These are phyloP conservation scores for Cephalotrichum gorgonifer DNA, from an alignment of 2,329 filamentous ascomycete genomes.

Conservation along the genomic window DNA sequence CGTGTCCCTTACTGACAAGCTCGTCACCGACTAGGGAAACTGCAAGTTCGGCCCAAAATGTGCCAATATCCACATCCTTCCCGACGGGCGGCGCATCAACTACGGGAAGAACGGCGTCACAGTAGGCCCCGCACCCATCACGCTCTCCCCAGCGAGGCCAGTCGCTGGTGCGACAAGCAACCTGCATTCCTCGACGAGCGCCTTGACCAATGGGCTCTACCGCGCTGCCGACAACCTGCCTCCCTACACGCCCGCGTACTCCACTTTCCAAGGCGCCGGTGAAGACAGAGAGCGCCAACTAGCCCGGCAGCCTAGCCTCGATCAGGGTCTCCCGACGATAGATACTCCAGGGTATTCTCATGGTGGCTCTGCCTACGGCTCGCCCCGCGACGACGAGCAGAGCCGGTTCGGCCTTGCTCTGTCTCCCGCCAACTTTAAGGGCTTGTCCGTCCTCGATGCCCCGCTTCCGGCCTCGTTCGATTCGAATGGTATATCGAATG, in stretches of 20 bases:
- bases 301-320: constrained; percentile 39
- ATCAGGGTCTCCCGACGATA: constrained; percentile 46
- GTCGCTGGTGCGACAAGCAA: constrained; percentile 27
- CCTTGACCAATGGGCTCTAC: constrained; percentile 51
- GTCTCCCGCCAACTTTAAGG: constrained; percentile 62
- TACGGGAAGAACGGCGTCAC: constrained; percentile 60
- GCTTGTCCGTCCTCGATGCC: constrained; percentile 83
- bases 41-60: constrained; percentile 99
- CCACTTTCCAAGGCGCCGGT: constrained; percentile 16
- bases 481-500: constrained; percentile 88
- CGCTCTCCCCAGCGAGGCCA: constrained; percentile 27
- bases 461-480: constrained; percentile 92
- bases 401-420: constrained; percentile 58
- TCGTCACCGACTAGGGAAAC: constrained; percentile 58
- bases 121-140: constrained; percentile 46
- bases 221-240: constrained; percentile 27
- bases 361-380: constrained; percentile 60
- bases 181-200: constrained; percentile 54
- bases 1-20: neutral
- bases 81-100: constrained; percentile 87
- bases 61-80: constrained; percentile 89
- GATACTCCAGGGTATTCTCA: constrained; percentile 48
- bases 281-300: constrained; percentile 32
- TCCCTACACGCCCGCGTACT: constrained; percentile 24
- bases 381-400: constrained; percentile 60